A percentile compares a stretch with the other conserved stretches of the same genome.
Evolutionary conservation across 371 early-diverging fungal species (phyloP).

Genomic region (Chytridium lagenaria): DNA sequence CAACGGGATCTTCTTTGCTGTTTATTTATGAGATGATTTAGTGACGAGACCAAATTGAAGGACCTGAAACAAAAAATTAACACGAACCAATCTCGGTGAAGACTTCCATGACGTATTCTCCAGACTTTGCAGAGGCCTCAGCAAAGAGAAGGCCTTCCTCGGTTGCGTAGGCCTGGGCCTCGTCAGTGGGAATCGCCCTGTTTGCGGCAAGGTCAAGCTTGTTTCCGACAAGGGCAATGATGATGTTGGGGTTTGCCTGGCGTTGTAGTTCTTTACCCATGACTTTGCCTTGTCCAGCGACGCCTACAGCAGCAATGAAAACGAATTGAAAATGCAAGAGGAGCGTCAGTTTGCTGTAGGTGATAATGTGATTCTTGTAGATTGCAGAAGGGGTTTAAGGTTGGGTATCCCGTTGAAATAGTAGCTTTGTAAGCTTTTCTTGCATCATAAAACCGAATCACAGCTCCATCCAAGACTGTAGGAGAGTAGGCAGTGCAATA

Average conservation of each 20-base stretch:
- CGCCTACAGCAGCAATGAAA: slow-evolving; percentile 53
- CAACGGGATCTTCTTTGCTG: slow-evolving; percentile 74
- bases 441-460: too few relatives aligned
- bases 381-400: too few relatives aligned
- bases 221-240: slow-evolving; percentile 97
- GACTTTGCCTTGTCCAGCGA: slow-evolving; percentile 96
- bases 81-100: slow-evolving; percentile 84
- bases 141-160: slow-evolving; percentile 85
- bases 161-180: slow-evolving; percentile 88
- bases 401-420: too few relatives aligned
- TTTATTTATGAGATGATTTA: neutral
- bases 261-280: slow-evolving; percentile 98
- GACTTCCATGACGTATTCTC: slow-evolving; percentile 83
- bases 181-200: slow-evolving; percentile 61
- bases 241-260: slow-evolving; percentile 94
- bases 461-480: too few relatives aligned
- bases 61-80: neutral
- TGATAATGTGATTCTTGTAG: too few relatives aligned
- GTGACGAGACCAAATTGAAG: neutral
- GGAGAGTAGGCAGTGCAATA: too few relatives aligned
- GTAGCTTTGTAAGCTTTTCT: too few relatives aligned
- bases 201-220: slow-evolving; percentile 86
- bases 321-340: neutral
- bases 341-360: neutral
- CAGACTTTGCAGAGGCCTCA: slow-evolving; percentile 94